Conservation (phyloP, 108 stramenopile species). For the Nitzschia sp. region DNA sequence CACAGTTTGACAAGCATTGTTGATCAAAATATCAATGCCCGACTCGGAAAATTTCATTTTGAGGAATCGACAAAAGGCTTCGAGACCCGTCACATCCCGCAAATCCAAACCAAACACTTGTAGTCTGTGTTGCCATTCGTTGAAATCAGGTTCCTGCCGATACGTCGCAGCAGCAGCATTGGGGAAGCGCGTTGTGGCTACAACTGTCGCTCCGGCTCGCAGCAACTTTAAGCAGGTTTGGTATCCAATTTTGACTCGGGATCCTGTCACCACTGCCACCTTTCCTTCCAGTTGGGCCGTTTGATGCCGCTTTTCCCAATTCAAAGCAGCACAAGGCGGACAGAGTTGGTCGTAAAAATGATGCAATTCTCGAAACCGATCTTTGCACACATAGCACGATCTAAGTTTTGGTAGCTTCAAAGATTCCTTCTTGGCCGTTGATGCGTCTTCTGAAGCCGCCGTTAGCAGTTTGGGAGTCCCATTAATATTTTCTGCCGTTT, state of each 20-base stretch:
- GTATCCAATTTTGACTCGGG: constrained; percentile 91
- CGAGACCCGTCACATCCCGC: constrained; percentile 83
- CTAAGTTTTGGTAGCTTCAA: constrained; percentile 69
- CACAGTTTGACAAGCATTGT: constrained; percentile 94
- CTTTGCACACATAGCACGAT: constrained; percentile 90
- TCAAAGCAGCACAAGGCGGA: constrained; percentile 80
- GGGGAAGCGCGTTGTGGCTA: constrained; percentile 90
- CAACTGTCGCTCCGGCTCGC: constrained; percentile 70
- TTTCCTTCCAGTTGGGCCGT: constrained; percentile 51
- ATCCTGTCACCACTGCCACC: constrained; percentile 85
- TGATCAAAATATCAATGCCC: constrained; percentile 87
- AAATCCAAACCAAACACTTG: constrained; percentile 84
- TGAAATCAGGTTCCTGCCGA: constrained; percentile 66
- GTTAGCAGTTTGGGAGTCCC: neutral
- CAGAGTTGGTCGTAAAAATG: constrained; percentile 92
- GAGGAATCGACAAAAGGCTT: constrained; percentile 79
- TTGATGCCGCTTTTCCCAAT: constrained; percentile 82
- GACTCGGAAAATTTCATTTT: constrained; percentile 51
- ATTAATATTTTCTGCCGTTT: constrained; percentile 30
- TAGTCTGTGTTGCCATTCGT: constrained; percentile 55
- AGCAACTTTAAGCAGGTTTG: constrained; percentile 82
- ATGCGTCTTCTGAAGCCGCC: neutral
- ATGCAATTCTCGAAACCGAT: constrained; percentile 78
- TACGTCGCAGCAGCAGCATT: constrained; percentile 69
- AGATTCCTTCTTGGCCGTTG: constrained; percentile 17